These are phyloP conservation scores for Colletotrichum incanum DNA, from an alignment of 2,329 filamentous ascomycete genomes.

Conservation along the genomic window DNA sequence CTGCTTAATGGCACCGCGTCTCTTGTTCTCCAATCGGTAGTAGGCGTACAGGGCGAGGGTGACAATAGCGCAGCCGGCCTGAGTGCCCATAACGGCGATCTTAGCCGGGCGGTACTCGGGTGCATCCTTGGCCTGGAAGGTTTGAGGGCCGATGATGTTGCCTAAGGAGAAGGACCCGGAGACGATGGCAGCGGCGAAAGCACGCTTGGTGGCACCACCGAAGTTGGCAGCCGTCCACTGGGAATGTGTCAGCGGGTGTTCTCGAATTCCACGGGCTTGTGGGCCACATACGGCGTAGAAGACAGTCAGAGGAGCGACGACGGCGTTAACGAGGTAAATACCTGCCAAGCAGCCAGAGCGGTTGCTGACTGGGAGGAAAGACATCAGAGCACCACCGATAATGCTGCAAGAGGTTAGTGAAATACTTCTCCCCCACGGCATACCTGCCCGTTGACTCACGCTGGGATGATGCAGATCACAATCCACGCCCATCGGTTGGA, in stretches of 20 bases:
- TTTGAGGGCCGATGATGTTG: constrained; percentile 72
- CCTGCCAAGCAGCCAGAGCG: constrained; percentile 63
- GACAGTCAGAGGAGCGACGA: constrained; percentile 61
- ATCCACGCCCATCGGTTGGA: constrained; percentile 68
- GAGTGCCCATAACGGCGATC: constrained; percentile 68
- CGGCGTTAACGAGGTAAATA: constrained; percentile 67
- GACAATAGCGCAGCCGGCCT: constrained; percentile 59
- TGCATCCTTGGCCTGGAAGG: constrained; percentile 67
- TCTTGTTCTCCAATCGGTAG: constrained; percentile 66
- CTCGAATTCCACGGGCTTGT: not conserved
- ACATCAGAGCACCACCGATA: constrained; percentile 67
- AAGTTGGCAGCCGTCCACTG: constrained; percentile 67
- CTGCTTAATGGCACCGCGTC: constrained; percentile 49
- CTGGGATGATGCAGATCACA: constrained; percentile 63
- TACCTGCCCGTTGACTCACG: constrained; percentile 49
- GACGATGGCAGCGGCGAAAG: constrained; percentile 65
- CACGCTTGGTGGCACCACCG: constrained; percentile 67
- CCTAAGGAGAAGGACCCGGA: constrained; percentile 67
- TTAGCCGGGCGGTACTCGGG: constrained; percentile 69
- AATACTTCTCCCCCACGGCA: not conserved
- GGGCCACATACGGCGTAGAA: constrained; percentile 59
- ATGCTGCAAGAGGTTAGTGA: constrained; percentile 50
- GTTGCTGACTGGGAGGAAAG: constrained; percentile 64
- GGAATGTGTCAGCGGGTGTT: constrained; percentile 21
- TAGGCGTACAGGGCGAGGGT: constrained; percentile 64